Base-by-base conservation (phyloP, 768 basidiomycete species). In the Podaxis pistillaris region DNA sequence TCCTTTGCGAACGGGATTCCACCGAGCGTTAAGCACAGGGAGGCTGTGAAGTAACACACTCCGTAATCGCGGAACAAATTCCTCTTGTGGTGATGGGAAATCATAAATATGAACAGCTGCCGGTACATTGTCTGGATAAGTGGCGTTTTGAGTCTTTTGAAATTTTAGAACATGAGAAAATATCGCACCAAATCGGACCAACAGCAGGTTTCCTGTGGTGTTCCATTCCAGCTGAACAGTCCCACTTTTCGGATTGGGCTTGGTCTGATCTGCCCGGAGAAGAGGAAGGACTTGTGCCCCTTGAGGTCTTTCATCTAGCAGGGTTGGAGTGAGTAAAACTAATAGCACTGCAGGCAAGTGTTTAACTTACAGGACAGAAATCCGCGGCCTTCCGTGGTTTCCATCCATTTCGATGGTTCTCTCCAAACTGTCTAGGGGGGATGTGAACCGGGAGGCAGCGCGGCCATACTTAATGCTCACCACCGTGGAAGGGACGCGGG, bases 1-100 rank as follows among this genome's bases (percentile, higher is more conserved):
- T 4, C 90, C 91, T 68, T 84, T 83, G n/a, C 89, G 84, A n/a
- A 85, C 83, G 33, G 93, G 92, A 70, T 92, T 94, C 94, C 95
- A 96, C 53, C 80, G 79, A 5, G 88, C 90, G 54, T 83, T 82
- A 44, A 84, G 70, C 28, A 96, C 83, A 2, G 87, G 80, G 49
- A 83, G 78, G 2, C 79, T 73, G 68, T 95, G 91, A 24, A 89
- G 62, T 58, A 96, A 73, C 2, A 94, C 85, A 38, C 83, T 84
- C 55, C 89, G 81, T 50, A 94, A 70, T 33, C 75, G 81, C 1
- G 91, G 91, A 30, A 74, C 70, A 65, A 87, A 88, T 5, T 79
- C 76, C 66, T 86, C 80, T 4, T 82, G 75, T 0, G 86, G 75
- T 0, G 83, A 76, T 3, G 92, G 87, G 70, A 94, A 94, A 40